Evolutionary conservation across 2,329 filamentous ascomycete genomes (phyloP).

Genomic region (Xylaria sp.): DNA sequence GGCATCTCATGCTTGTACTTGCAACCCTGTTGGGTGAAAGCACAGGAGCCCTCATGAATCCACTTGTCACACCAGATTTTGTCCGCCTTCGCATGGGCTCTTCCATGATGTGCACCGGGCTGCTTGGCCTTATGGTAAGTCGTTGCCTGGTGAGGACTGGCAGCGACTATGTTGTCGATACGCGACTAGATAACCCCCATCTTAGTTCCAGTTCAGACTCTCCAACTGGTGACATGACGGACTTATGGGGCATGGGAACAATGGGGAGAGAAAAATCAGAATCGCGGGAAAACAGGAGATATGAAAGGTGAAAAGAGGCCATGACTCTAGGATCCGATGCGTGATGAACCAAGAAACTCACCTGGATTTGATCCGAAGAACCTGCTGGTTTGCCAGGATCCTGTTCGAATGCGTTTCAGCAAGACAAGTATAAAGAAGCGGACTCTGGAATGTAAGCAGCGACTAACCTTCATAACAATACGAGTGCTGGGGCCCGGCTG

Average conservation of each 20-base stretch:
- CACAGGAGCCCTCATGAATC: conserved; percentile 80
- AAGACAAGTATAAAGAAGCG: background rate
- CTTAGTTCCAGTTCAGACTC: conserved; percentile 2
- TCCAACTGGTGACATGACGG: background rate
- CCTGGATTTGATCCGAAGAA: conserved; percentile 27
- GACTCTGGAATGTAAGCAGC: background rate
- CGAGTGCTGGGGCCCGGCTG: conserved; percentile 36
- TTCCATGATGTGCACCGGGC: background rate
- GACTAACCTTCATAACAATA: conserved; percentile 38
- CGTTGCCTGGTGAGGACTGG: conserved; percentile 20
- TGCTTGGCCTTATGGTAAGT: too few species aligned
- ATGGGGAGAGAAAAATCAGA: background rate
- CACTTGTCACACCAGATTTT: conserved; percentile 87
- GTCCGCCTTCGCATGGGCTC: conserved; percentile 24
- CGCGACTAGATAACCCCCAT: conserved; percentile 25
- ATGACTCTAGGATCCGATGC: conserved; percentile 14
- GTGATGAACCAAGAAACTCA: conserved; percentile 23
- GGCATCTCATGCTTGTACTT: conserved; percentile 92
- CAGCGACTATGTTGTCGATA: conserved; percentile 36
- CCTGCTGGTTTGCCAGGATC: conserved; percentile 26
- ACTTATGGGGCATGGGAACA: background rate
- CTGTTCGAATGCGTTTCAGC: conserved; percentile 17
- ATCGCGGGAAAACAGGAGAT: too few species aligned
- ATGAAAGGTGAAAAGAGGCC: background rate
- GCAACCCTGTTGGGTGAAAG: conserved; percentile 80